phyloP scores from a whole-genome alignment of 257 asterid species.

The Nicotiana tabacum region DNA sequence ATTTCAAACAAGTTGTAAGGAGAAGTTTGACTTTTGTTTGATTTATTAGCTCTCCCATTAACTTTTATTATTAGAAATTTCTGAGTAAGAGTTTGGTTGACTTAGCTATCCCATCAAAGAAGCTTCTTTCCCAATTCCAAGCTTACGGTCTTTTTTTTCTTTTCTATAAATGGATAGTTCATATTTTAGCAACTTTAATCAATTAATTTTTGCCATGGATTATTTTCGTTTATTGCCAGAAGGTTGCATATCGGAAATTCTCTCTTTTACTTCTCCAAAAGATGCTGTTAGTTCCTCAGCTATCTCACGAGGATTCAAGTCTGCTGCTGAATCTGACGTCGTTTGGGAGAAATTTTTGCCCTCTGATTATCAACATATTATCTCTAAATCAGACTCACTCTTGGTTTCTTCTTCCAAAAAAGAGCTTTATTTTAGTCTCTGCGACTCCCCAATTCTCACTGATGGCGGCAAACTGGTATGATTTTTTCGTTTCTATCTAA shows the following conservation, averaged over 20 bases:
- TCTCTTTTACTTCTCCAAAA: constrained; percentile 17
- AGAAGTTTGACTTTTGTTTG: no score
- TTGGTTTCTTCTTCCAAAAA: background rate
- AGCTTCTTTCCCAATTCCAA: no score
- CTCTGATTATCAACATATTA: background rate
- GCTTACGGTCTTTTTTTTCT: no score
- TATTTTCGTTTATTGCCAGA: constrained; percentile 14
- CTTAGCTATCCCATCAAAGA: no score
- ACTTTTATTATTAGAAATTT: no score
- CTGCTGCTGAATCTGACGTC: constrained; percentile 13
- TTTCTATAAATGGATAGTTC: background rate
- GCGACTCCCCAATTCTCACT: background rate
- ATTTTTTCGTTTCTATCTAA: background rate
- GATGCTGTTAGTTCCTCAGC: constrained; percentile 16
- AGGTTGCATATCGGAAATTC: constrained; percentile 11
- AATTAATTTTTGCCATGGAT: background rate
- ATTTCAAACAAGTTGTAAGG: no score
- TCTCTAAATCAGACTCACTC: background rate
- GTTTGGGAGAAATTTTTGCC: no score
- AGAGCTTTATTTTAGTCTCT: constrained; percentile 9
- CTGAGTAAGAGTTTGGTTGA: no score
- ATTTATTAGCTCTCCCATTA: no score
- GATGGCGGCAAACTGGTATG: constrained; percentile 12
- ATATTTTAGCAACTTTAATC: background rate
- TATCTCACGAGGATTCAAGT: constrained; percentile 15